Percentiles rank a stretch among this genome's conserved stretches.
Conservation (phyloP, 2,329 filamentous ascomycete genomes). For the Clonostachys solani region DNA sequence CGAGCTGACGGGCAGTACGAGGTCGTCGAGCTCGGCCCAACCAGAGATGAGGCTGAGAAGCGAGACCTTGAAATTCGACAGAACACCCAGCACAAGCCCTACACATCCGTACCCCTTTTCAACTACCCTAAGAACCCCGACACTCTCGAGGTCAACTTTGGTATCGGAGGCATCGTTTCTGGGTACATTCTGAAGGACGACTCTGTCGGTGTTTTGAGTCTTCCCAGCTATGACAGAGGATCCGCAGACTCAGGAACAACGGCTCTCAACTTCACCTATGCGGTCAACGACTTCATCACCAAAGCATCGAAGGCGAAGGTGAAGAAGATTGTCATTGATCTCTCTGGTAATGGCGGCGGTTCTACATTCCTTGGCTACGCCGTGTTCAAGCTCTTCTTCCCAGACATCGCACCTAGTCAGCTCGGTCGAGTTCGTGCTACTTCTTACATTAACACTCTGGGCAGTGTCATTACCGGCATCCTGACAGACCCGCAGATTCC, state of each 20-base stretch:
- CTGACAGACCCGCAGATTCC: too few relatives aligned
- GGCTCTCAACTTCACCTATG: too few relatives aligned
- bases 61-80: too few relatives aligned
- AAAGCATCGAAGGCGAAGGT: conserved; percentile 34
- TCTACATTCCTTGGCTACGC: conserved; percentile 38
- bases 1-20: conserved; percentile 16
- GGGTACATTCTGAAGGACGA: conserved; percentile 13
- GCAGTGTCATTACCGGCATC: too few relatives aligned
- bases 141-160: conserved; percentile 2
- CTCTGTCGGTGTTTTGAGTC: neutral
- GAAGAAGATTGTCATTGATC: conserved; percentile 59
- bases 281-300: too few relatives aligned
- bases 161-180: conserved; percentile 1
- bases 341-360: conserved; percentile 58
- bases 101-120: neutral
- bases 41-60: too few relatives aligned
- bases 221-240: conserved; percentile 10
- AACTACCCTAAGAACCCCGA: neutral
- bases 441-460: neutral
- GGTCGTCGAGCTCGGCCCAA: too few relatives aligned
- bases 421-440: conserved; percentile 2
- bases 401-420: conserved; percentile 8
- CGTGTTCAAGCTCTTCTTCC: conserved; percentile 37
- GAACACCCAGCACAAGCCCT: too few relatives aligned
- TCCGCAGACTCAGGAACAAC: too few relatives aligned